Evolutionary conservation across 768 basidiomycete species (phyloP).

Genomic region (button mushroom (Agaricus bisporus)): DNA sequence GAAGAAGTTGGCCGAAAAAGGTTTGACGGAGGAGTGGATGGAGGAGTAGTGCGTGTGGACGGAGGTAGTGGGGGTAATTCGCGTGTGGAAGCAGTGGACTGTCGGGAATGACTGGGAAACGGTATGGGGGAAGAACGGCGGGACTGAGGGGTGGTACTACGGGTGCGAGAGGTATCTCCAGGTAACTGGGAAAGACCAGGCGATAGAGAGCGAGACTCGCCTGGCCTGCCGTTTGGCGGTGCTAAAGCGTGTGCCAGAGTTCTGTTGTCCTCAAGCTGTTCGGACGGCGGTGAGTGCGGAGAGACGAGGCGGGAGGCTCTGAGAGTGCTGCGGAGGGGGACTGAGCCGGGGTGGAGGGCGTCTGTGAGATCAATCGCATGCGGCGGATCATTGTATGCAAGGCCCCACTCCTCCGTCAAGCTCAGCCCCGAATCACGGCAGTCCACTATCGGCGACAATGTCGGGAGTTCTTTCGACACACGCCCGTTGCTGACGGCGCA

Average conservation of each 20-base stretch:
- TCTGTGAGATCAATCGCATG: slow-evolving; percentile 10
- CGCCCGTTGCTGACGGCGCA: slow-evolving; percentile 13
- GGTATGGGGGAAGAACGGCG: slow-evolving; percentile 27
- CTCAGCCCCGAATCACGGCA: slow-evolving; percentile 21
- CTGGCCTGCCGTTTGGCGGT: not conserved
- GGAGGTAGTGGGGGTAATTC: slow-evolving; percentile 31
- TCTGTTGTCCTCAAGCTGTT: slow-evolving; percentile 27
- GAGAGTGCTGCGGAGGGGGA: not conserved
- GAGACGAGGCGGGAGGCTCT: slow-evolving; percentile 4
- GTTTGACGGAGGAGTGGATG: slow-evolving; percentile 18
- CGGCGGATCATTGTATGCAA: slow-evolving; percentile 26
- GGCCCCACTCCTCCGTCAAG: slow-evolving; percentile 21
- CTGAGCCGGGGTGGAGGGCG: not conserved
- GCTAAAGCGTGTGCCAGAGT: slow-evolving; percentile 15
- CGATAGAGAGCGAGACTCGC: slow-evolving; percentile 18
- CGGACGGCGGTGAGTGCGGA: slow-evolving; percentile 25
- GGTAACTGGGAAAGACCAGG: slow-evolving; percentile 18
- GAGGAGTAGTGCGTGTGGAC: slow-evolving; percentile 23
- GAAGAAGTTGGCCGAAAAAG: slow-evolving; percentile 21
- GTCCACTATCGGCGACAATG: slow-evolving; percentile 23
- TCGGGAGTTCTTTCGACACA: slow-evolving; percentile 16
- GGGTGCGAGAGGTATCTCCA: slow-evolving; percentile 17
- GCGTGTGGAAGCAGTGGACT: slow-evolving; percentile 18
- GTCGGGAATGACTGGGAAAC: slow-evolving; percentile 12
- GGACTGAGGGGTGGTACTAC: slow-evolving; percentile 23